Evolutionary conservation across 176 grass and related monocot species (phyloP), one percentile per base, ranked within the genome.

Genomic region (Phoenix dactylifera): DNA sequence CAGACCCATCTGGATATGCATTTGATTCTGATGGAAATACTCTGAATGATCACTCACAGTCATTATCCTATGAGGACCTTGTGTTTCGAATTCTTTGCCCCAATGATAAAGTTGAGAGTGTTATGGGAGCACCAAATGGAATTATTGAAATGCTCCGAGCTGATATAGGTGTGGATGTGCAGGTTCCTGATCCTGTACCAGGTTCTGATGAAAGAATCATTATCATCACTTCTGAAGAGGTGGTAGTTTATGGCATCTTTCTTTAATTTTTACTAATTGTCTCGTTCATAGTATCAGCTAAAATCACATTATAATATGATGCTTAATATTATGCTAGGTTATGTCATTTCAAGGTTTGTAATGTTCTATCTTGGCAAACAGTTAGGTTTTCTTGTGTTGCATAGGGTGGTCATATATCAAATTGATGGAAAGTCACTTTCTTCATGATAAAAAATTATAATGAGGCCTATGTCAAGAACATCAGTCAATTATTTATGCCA

Each of bases 81-180:
- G 35, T 97, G 69, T 97, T 97, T 64, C 74, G 92, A 77, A 97
- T 97, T 73, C 87, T 97, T 55, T 97, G 92, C 75, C 92, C 92
- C 62, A 85, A 68, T 73, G 77, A 91, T 52, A 97, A 91, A 72
- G 84, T 80, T 64, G 77, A 73, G 32, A 76, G 69, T 66, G 72
- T 91, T 63, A 57, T 85, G 60, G 86, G 74, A 79, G 54, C 68
- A 3, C 60, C 57, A 30, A 72, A 68, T 87, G 91, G 91, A 79
- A 81, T 91, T 73, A 77, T 88, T 53, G 87, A 91, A 57, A 88
- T 79, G 78, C 71, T 97, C 44, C 86, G 74, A 68, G 65, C 26
- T 67, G 93, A 97, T 59, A 76, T 97, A 49, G 93, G 93, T 50
- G 87, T 97, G 71, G 78, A 97, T 80, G 81, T 97, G 65, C 84